Evolutionary conservation across 2,329 filamentous ascomycete genomes (phyloP), one percentile per base, ranked within the genome.

Genomic region (Aureobasidium sp.): DNA sequence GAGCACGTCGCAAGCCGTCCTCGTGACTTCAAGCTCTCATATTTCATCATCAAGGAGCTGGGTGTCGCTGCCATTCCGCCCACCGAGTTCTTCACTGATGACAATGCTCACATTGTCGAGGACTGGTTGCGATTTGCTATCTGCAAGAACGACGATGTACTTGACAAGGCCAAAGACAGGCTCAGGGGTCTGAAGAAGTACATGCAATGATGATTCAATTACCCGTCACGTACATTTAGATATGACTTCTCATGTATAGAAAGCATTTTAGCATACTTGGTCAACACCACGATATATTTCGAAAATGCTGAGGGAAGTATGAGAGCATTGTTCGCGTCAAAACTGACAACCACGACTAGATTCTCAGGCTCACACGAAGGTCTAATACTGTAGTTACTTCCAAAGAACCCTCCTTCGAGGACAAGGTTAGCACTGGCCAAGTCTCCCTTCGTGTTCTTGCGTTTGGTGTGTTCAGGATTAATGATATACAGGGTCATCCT

Each of bases 11-110:
- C 89, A 15, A 86, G 81, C 70, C 84, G 94, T 1, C 91, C 94
- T 27, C 82, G 94, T 33, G 94, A 99, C 74, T 99, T 97, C 78
- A 90, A 96, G 80, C 83, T 99, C 50, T 85, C 86, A 39, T 99
- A 93, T 93, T 97, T 97, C 78, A 77, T 97, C 69, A 99, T 99
- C 75, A 92, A 92, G 73, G 93, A 99, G 78, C 80, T 99, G 22
- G 94, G 94, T 11, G 91, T 99, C 31, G 94, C 94, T 2, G 92
- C 93, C 9, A 97, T 99, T 65, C 94, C 94, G 19, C 94, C 94
- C 0, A 96, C 92, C 0, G 94, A 99, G 75, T 99, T 99, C 75
- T 97, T 97, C 74, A 97, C 93, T 0, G 86, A 90, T 19, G 78
- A 75, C 47, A 96, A 96, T 70, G 85, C 89, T 31, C 85, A 89